phyloP scores from a whole-genome alignment of 2,329 filamentous ascomycete species.

The Apiospora kogelbergensis region DNA sequence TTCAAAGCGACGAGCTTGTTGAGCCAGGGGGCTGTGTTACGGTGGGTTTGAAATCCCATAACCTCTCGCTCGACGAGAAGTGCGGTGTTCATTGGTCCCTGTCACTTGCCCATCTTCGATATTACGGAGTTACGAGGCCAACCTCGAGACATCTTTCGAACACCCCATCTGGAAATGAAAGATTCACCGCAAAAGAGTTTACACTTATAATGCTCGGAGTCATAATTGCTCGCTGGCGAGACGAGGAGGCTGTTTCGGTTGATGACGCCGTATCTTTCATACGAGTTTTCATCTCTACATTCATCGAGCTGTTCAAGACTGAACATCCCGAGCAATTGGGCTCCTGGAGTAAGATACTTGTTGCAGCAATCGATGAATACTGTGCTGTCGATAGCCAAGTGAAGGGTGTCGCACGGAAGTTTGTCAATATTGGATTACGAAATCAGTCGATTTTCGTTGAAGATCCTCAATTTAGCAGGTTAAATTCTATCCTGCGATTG shows the following conservation, averaged over 20 bases:
- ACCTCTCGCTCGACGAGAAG: background rate
- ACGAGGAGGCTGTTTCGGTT: background rate
- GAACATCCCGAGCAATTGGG: background rate
- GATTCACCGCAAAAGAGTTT: background rate
- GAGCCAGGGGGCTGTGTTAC: background rate
- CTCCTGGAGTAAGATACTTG: background rate
- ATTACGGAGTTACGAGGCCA: background rate
- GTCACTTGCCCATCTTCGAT: constrained; percentile 14
- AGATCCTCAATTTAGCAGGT: too few relatives aligned
- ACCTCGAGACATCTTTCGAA: background rate
- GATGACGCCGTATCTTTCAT: background rate
- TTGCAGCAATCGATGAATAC: background rate
- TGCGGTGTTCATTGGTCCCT: constrained; percentile 15
- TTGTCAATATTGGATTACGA: background rate
- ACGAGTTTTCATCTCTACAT: background rate
- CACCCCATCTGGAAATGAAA: background rate
- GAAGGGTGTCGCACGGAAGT: background rate
- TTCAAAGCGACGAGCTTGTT: background rate
- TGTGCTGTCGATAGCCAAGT: background rate
- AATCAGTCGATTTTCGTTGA: background rate
- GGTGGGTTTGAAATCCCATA: background rate
- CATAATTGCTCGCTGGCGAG: background rate
- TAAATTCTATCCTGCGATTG: background rate
- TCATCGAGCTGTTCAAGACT: background rate
- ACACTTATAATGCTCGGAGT: background rate